Evolutionary conservation across 257 asterid genomes (phyloP).

Genomic region (Forsythia suspensa): DNA sequence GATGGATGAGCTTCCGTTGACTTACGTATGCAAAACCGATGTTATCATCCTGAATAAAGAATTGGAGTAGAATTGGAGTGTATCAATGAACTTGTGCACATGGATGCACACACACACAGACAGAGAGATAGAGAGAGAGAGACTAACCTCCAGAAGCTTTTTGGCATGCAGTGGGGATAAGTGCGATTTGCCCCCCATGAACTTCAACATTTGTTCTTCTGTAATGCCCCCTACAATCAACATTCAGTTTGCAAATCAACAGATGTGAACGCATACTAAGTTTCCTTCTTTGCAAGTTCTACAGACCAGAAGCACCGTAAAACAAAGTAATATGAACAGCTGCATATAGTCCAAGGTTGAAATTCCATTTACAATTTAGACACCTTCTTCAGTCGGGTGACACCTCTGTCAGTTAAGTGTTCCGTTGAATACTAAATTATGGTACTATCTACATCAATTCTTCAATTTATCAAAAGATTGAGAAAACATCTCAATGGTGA

Average conservation of each 20-base stretch:
- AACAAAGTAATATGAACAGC: background rate
- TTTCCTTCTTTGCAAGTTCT: background rate
- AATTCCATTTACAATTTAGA: no score
- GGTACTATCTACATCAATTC: constrained; percentile 13
- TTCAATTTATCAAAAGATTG: constrained; percentile 13
- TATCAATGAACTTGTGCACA: no score
- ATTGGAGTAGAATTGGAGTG: constrained; percentile 3
- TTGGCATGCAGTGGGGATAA: constrained; percentile 74
- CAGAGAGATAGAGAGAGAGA: background rate
- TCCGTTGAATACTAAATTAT: background rate
- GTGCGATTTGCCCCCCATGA: constrained; percentile 87
- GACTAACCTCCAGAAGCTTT: constrained; percentile 74
- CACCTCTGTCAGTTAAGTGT: background rate
- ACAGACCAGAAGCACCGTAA: constrained; percentile 14
- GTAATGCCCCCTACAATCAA: constrained; percentile 81
- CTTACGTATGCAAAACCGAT: constrained; percentile 92
- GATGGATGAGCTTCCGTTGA: constrained; percentile 97
- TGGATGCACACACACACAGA: background rate
- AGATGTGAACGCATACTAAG: background rate
- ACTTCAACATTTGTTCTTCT: constrained; percentile 96
- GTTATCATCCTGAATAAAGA: constrained; percentile 70
- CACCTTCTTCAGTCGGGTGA: no score
- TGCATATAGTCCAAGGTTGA: background rate
- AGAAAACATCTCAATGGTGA: constrained; percentile 23
- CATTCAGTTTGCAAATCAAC: constrained; percentile 9